phyloP scores from a whole-genome alignment of 2,329 filamentous ascomycete genomes.

The Nemania diffusa region DNA sequence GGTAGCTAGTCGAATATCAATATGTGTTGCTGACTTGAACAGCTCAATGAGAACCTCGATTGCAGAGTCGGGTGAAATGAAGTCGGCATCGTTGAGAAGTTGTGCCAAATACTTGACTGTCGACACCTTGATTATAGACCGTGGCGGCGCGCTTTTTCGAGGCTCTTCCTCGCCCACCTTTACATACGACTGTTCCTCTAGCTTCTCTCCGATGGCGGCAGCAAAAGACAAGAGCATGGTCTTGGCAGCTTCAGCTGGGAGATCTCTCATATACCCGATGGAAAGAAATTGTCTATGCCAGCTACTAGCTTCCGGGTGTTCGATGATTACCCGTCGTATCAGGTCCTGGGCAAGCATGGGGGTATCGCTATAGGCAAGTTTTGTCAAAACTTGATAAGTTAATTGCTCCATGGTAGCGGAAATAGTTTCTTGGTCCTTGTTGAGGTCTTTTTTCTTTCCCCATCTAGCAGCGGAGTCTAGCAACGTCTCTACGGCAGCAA shows the following conservation, averaged over 20 bases:
- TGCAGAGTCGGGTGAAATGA: conserved; percentile 26
- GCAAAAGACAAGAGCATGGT: conserved; percentile 34
- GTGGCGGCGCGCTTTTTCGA: conserved; percentile 23
- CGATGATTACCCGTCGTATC: conserved; percentile 28
- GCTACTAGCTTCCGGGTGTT: conserved; percentile 31
- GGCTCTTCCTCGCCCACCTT: conserved; percentile 29
- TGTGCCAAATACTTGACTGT: conserved; percentile 35
- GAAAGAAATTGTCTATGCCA: conserved; percentile 35
- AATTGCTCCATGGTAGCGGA: conserved; percentile 9
- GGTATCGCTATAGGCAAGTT: conserved; percentile 21
- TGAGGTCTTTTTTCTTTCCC: conserved; percentile 15
- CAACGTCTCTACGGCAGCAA: conserved; percentile 26
- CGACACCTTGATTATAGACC: conserved; percentile 31
- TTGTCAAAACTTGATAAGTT: conserved; percentile 14
- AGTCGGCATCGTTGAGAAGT: conserved; percentile 32
- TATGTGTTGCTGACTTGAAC: conserved; percentile 30
- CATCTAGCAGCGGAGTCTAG: conserved; percentile 18
- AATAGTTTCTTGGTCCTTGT: conserved; percentile 18
- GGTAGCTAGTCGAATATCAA: conserved; percentile 30
- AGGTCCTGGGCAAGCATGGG: conserved; percentile 20
- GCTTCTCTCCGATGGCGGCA: conserved; percentile 29
- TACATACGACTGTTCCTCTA: conserved; percentile 34
- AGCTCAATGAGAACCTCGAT: conserved; percentile 31
- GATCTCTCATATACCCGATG: conserved; percentile 25
- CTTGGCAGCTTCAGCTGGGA: conserved; percentile 28